Base-by-base conservation (phyloP, 2,329 filamentous ascomycete species). In the Metarhizium guizhouense region DNA sequence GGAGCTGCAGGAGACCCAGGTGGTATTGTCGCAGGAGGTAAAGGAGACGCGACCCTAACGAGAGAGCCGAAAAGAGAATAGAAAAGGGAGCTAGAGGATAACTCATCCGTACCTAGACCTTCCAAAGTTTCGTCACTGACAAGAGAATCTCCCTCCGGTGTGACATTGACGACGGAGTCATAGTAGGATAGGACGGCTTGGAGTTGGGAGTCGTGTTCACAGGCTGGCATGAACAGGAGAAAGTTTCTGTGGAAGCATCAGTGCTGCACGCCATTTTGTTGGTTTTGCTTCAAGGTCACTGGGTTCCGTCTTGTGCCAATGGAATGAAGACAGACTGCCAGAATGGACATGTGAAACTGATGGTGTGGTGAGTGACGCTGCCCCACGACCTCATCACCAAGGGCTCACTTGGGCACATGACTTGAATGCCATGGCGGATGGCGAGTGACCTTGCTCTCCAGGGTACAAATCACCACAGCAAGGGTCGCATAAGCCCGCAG, bases 131-230 rank as follows among this genome's bases (percentile, higher is more conserved):
- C 90, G 75, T 95, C 92, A 76, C 86, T 90, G 65, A 97, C 86
- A 65, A 89, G 81, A 63, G 94, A 94, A 76, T 97, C 94, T 71
- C 94, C 94, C 79, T 99, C 94, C 58, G 90, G 80, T 66, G 90
- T 96, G 69, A 99, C 79, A 71, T 88, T 91, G 68, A 95, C 85
- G 63, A 93, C 89, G 51, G 90, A 87, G 57, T 88, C 86, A 72
- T 96, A 99, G 73, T 95, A 97, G 53, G 90, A 92, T 64, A 96
- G 78, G 55, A 96, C 88, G 54, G 89, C 85, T 67, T 86, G 84
- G 48, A 99, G 80, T 61, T 87, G 86, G 29, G 87, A 84, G 56
- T 81, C 79, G 62, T 84, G 77, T 60, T 85, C 80, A 58, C 74
- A 67, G 57, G 75, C 75, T 20, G 84, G 84, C 75, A 97, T 87